Evolutionary conservation across 2,329 filamentous ascomycete genomes (phyloP).

Genomic region (Ceratocystis diversiconidia): DNA sequence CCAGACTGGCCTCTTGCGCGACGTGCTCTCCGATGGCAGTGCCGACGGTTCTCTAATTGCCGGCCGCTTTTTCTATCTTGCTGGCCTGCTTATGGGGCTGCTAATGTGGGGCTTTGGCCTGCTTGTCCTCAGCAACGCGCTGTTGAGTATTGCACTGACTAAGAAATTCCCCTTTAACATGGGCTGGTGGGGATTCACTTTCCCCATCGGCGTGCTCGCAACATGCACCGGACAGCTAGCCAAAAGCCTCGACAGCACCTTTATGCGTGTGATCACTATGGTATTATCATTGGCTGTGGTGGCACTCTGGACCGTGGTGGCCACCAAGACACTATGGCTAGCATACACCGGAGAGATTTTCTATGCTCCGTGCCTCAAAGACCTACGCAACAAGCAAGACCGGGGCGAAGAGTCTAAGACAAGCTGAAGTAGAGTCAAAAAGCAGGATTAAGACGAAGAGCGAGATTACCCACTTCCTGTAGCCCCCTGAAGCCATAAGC

Average conservation of each 20-base stretch:
- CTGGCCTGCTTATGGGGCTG: constrained; percentile 23
- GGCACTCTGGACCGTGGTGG: constrained; percentile 31
- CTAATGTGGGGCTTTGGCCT: constrained; percentile 34
- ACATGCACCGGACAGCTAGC: constrained; percentile 30
- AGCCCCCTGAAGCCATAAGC: no score
- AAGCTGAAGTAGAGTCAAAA: not conserved
- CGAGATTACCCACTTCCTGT: no score
- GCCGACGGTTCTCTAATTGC: constrained; percentile 44
- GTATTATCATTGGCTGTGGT: constrained; percentile 30
- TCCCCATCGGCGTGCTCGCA: constrained; percentile 33
- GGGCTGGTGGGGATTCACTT: constrained; percentile 37
- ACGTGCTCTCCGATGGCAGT: constrained; percentile 22
- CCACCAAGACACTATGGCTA: constrained; percentile 27
- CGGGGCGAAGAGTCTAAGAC: constrained; percentile 11
- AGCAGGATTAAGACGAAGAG: no score
- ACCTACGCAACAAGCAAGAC: constrained; percentile 26
- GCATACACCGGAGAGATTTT: constrained; percentile 31
- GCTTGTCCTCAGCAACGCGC: constrained; percentile 31
- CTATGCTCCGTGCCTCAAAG: constrained; percentile 29
- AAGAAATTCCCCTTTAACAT: constrained; percentile 32
- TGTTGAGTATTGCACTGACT: constrained; percentile 30
- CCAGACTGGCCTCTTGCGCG: constrained; percentile 31
- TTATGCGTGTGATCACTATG: constrained; percentile 31
- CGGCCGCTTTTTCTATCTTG: constrained; percentile 30
- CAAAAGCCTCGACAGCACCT: constrained; percentile 29